Conservation (phyloP, 345 rosid species). For the Garcia nutans region DNA sequence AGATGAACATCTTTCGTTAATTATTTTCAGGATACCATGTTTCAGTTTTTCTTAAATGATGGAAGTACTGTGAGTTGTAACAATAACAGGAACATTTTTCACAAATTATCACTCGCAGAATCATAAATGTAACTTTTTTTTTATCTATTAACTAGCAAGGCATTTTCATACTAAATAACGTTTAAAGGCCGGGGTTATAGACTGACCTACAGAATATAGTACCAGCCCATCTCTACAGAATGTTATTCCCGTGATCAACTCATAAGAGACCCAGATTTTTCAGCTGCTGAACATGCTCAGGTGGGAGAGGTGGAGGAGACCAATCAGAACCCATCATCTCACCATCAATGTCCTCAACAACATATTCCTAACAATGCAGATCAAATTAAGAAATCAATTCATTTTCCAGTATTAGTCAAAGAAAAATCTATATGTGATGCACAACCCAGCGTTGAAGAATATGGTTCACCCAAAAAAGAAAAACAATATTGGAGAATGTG, state of each 20-base stretch:
- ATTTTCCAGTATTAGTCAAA: too few species aligned
- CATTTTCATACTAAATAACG: background rate
- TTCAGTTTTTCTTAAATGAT: conserved; percentile 9
- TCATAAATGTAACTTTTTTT: conserved; percentile 11
- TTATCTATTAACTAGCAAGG: conserved; percentile 8
- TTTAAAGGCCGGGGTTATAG: conserved; percentile 13
- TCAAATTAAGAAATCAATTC: background rate
- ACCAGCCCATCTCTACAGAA: conserved; percentile 29
- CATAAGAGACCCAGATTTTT: conserved; percentile 82
- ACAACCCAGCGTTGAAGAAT: background rate
- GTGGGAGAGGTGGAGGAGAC: conserved; percentile 82
- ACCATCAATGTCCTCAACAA: conserved; percentile 96
- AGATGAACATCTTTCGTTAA: conserved; percentile 13
- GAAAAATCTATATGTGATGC: background rate
- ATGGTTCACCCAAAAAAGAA: background rate
- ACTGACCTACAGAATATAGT: conserved; percentile 28
- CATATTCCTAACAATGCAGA: conserved; percentile 66
- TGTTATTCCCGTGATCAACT: conserved; percentile 30
- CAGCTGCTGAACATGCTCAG: conserved; percentile 91
- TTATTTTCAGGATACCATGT: conserved; percentile 1
- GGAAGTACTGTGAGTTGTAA: background rate
- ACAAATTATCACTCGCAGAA: conserved; percentile 10
- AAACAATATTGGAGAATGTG: background rate
- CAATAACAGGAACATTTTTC: conserved; percentile 13
- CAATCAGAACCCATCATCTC: conserved; percentile 85